Evolutionary conservation across 208 protist species (phyloP), one percentile per base, ranked within the genome.

Genomic region (Blechomonas ayalai): DNA sequence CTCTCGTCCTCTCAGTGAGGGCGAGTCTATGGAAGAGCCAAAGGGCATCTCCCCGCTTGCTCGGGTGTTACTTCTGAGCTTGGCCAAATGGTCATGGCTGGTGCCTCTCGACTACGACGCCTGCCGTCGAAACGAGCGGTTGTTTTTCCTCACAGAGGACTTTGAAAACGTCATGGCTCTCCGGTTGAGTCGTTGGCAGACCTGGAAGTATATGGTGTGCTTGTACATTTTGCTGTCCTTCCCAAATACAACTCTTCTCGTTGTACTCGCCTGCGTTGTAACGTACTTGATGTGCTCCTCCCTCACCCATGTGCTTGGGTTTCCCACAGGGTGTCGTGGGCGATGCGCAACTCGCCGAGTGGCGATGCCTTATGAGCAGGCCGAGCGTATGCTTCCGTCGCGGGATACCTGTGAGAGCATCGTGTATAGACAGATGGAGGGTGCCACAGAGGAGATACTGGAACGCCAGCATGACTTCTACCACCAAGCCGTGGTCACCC

Each of bases 51-150:
- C 68, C 13, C 61, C 77, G 15, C 54, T 86, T 15, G 59, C 77
- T 12, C 64, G 77, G 3, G 68, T 71, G 13, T 29, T 86, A 8
- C 40, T 86, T 29, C 45, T 86, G 26, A 58, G 62, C 28, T 49
- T 81, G 0, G 45, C 42, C 4, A 64, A 64, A 32, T 86, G 72
- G 68, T 66, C 59, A n/a, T 86, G 72, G 72, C 27, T 86, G 12
- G 45, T 73, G 38, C 77, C 72, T 3, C 44, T 76, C 26, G 53
- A 76, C 59, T 76, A 73, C 57, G 56, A 63, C 12, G 26, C 47
- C 6, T 55, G 52, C 8, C 44, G 52, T 24, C 54, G 15, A 22
- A 12, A 52, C 16, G 35, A 51, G 6, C 32, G 39, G 3, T 25
- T 55, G 31, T 41, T 36, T 22, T 62, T 65, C 37, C 3, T 51